A percentile compares a stretch with the other conserved stretches of the same genome.
Evolutionary conservation across 1,139 yeast genomes (phyloP).

Genomic region (Hyphopichia fennica): DNA sequence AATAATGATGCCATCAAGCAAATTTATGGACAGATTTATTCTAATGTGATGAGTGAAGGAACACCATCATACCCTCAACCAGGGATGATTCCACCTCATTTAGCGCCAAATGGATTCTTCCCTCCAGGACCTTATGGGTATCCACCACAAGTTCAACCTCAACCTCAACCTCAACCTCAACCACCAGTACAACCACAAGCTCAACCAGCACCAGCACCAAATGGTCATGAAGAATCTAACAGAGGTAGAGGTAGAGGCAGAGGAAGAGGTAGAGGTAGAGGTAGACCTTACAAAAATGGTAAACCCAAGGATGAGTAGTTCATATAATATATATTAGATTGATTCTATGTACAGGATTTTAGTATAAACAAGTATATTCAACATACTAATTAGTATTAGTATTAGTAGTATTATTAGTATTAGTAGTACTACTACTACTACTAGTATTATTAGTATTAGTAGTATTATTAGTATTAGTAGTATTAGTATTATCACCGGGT

Average conservation of each 20-base stretch:
- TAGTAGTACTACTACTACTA: neutral
- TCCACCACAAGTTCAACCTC: neutral
- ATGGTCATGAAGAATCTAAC: slow-evolving; percentile 23
- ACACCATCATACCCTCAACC: slow-evolving; percentile 12
- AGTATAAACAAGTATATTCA: too few species aligned
- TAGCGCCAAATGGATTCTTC: too few species aligned
- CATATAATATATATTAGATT: too few species aligned
- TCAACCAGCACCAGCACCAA: slow-evolving; percentile 9
- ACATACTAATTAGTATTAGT: too few species aligned
- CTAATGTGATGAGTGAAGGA: slow-evolving; percentile 44
- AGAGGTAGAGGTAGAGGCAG: slow-evolving; percentile 20
- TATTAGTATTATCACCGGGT: slow-evolving; percentile 54
- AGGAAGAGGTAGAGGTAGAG: slow-evolving; percentile 30
- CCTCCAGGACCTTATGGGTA: neutral
- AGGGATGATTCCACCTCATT: too few species aligned
- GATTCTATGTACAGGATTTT: slow-evolving; percentile 2
- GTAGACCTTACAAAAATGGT: too few species aligned
- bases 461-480: neutral
- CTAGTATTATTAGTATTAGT: neutral
- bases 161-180: slow-evolving; percentile 18
- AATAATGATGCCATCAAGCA: slow-evolving; percentile 46
- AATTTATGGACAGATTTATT: slow-evolving; percentile 50
- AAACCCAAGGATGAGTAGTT: too few species aligned
- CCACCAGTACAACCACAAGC: slow-evolving; percentile 12
- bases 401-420: neutral